Evolutionary conservation across 2,329 filamentous ascomycete genomes (phyloP).

Genomic region (Pseudocercospora fuligena): DNA sequence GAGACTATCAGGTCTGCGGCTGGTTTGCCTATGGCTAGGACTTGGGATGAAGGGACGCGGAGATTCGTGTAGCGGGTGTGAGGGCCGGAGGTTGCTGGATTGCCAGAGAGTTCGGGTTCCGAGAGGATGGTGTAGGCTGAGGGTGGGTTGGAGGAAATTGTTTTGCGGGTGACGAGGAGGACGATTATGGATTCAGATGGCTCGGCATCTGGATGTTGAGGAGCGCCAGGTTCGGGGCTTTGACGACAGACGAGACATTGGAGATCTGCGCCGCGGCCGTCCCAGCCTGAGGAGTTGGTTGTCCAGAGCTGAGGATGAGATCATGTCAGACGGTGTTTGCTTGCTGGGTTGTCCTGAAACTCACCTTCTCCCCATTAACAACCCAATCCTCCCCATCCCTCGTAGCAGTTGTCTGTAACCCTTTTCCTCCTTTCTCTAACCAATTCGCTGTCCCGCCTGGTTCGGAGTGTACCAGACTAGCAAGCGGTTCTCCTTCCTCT

Average conservation of each 20-base stretch:
- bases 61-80: conserved; percentile 88
- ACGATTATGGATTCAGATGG: conserved; percentile 52
- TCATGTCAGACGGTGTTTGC: not conserved
- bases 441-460: conserved; percentile 59
- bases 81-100: conserved; percentile 56
- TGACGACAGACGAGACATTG: conserved; percentile 59
- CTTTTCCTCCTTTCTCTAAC: conserved; percentile 55
- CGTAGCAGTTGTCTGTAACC: conserved; percentile 56
- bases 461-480: conserved; percentile 59
- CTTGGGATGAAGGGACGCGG: conserved; percentile 77
- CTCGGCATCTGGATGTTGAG: conserved; percentile 28
- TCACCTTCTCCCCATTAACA: conserved; percentile 59
- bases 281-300: conserved; percentile 61
- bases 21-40: conserved; percentile 57
- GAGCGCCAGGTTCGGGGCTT: conserved; percentile 16
- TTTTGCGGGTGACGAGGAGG: conserved; percentile 55
- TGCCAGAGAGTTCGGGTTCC: conserved; percentile 53
- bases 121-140: conserved; percentile 53
- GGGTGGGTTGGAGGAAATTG: conserved; percentile 52
- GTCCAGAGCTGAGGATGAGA: conserved; percentile 53
- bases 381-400: conserved; percentile 58
- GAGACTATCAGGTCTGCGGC: conserved; percentile 51
- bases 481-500: conserved; percentile 52
- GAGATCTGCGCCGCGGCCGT: conserved; percentile 57
- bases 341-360: not conserved